Base-by-base conservation (phyloP, 192 early-diverging fungal species). In the Phlyctochytrium arcticum region DNA sequence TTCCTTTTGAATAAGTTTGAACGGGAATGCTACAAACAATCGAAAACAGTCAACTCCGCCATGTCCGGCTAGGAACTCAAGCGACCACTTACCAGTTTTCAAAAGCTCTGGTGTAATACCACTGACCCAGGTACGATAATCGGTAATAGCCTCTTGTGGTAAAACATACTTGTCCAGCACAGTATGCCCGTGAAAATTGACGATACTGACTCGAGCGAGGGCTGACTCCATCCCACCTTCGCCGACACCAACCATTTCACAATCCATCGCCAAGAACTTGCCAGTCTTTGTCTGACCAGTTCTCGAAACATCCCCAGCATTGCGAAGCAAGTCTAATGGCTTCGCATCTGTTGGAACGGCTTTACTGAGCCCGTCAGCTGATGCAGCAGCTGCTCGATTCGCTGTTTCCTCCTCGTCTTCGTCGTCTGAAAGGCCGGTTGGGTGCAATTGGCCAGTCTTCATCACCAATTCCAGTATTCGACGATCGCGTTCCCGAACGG, bases 201-300 rank as follows among this genome's bases (percentile, higher is more conserved):
- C 94, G 2, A 99, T 65, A 34, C 82, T 85, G n/a, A 98, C 90
- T 27, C 95, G 80, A 2, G 94, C 97, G 46, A 99, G 68, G 27
- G 86, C 88, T n/a, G 97, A 95, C 30, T 86, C 68, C 15, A 50
- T 71, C 3, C 94, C 97, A 34, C 87, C 85, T 27, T 82, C 82
- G 8, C 95, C 97, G 19, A 92, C 92, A 32, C 97, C 95, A 26
- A 99, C 95, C 95, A 97, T 98, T 76, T 99, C 97, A 75, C 97
- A 99, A 85, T 99, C 97, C 8, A 99, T 92, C 7, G 88, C 94
- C 4, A 99, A 63, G 69, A 86, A 98, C 68, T 92, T 94, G 39
- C 97, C 97, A 24, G 75, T 55, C 58, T 81, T 86, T 39, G 26
- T 48, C 34, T 68, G n/a, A 6, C 42, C 65, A 23, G 15, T 29